Base-by-base conservation (phyloP, 352 stramenopile species). In the Pythium rishiriense region DNA sequence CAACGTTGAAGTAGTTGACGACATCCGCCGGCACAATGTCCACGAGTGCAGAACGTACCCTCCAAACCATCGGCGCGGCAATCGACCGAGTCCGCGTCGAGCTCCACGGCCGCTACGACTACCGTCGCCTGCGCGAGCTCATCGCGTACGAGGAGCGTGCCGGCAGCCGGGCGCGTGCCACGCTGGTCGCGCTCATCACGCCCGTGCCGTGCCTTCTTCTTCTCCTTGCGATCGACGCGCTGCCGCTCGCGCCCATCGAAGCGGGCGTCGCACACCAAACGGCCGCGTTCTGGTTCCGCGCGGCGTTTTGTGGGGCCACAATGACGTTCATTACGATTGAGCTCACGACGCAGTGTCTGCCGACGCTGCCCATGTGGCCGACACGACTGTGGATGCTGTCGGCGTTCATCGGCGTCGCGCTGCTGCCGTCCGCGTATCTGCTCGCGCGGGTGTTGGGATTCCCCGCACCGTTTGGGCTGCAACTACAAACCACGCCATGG, bases 381-480 rank as follows among this genome's bases (percentile, higher is more conserved):
- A 12, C 9, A 8, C 35, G 58, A 2, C n/a, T 65, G 4, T 65
- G 47, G 58, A 12, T 12, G 22, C 48, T 66, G 21, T 35, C 19
- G 24, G 29, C 25, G 10, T n/a, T 51, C 0, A 15, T 52, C 9
- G 58, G 58, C 8, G 2, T 37, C 11, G n/a, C 19, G 12, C 7
- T 5, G 11, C 26, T 37, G n/a, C 19, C 33, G 21, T 37, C 21
- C 29, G 52, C 26, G 21, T 28, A 52, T 39, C 19, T 8, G 4
- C n/a, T 54, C 10, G 39, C 35, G 25, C 6, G 47, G 3, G 7
- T 53, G 11, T 15, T 66, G 29, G 58, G 48, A 17, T 66, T 59
- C n/a, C 58, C 58, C 8, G 43, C 49, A 15, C 58, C 58, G 3
- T 66, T 66, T 28, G 28, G 29, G 15, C 10, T 66, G 17, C 48